Evolutionary conservation across 345 rosid species (phyloP).

Genomic region (Eucalyptus cloeziana): DNA sequence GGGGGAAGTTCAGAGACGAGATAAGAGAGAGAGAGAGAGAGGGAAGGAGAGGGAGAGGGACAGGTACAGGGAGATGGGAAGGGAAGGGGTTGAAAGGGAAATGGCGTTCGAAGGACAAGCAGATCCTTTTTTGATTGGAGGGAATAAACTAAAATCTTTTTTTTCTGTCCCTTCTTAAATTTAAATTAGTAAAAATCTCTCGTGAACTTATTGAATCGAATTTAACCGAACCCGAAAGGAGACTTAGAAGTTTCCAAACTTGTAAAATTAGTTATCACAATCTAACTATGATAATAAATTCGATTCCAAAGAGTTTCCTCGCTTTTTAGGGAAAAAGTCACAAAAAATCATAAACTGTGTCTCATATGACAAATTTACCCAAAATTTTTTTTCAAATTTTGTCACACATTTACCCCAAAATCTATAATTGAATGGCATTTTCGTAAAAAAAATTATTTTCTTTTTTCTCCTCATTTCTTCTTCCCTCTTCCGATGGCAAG

Average conservation of each 20-base stretch:
- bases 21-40: neutral
- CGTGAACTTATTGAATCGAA: neutral
- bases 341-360: fast-evolving
- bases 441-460: no score
- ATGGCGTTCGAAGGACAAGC: neutral
- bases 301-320: neutral
- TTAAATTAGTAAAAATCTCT: neutral
- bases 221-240: fast-evolving
- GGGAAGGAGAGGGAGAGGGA: neutral
- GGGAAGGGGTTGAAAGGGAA: neutral
- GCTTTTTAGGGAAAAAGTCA: no score
- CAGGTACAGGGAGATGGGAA: neutral
- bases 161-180: neutral
- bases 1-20: neutral
- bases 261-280: neutral
- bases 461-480: fast-evolving
- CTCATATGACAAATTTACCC: fast-evolving
- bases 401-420: fast-evolving
- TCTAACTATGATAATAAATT: neutral
- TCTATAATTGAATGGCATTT: no score
- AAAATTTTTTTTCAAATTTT: no score
- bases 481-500: fast-evolving
- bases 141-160: neutral
- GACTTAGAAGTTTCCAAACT: neutral
- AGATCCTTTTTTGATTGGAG: neutral